Evolutionary conservation across 306 rosid species (phyloP).

Genomic region (Parietaria judaica): DNA sequence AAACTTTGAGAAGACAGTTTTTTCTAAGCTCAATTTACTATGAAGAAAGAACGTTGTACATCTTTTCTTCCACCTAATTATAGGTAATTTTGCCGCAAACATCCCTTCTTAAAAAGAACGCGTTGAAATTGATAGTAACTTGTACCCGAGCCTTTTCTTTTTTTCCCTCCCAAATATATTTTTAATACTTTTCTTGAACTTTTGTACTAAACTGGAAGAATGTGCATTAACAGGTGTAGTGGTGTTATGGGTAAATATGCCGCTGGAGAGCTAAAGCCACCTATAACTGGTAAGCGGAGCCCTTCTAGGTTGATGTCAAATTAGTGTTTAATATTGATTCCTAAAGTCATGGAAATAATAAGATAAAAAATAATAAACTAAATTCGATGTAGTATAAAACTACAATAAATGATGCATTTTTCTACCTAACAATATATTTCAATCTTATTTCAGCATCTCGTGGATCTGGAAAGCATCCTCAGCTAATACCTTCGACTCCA

Average conservation of each 20-base stretch:
- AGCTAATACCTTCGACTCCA: constrained; percentile 88
- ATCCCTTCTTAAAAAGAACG: background rate
- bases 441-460: constrained; percentile 41
- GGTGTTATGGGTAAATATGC: constrained; percentile 99
- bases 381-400: too few species aligned
- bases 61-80: background rate
- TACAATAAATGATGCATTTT: too few species aligned
- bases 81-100: too few species aligned
- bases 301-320: constrained; percentile 3
- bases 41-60: background rate
- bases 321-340: too few species aligned
- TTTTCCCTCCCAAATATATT: background rate
- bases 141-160: too few species aligned
- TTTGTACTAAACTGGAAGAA: background rate
- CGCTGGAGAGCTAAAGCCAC: constrained; percentile 97
- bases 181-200: background rate
- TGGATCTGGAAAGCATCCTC: constrained; percentile 99
- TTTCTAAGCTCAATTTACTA: background rate
- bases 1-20: background rate
- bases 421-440: background rate
- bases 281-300: constrained; percentile 49
- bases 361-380: too few species aligned
- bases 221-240: constrained; percentile 71
- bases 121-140: too few species aligned
- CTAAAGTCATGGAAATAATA: too few species aligned